Evolutionary conservation across 805 yeast species (phyloP).

Genomic region (Candida broadrunensis): DNA sequence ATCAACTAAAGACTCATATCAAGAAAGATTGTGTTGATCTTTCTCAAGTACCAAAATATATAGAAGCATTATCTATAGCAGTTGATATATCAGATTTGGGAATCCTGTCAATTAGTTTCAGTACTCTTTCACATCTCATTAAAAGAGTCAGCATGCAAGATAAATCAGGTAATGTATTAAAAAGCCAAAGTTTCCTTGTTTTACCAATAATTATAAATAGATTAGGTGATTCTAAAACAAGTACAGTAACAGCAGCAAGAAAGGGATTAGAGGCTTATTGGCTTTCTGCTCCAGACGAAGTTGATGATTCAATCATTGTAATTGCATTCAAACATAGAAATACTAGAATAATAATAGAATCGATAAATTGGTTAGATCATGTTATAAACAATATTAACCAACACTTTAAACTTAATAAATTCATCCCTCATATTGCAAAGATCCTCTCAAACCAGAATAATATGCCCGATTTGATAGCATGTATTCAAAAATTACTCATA

Average conservation of each 20-base stretch:
- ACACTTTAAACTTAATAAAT: constrained; percentile 26
- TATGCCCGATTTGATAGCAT: constrained; percentile 10
- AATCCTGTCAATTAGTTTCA: constrained; percentile 43
- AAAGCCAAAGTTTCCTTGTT: constrained; percentile 40
- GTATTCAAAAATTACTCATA: constrained; percentile 18
- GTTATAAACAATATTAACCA: constrained; percentile 33
- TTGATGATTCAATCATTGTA: constrained; percentile 44
- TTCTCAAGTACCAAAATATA: constrained; percentile 46
- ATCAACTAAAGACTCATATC: constrained; percentile 49
- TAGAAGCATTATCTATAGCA: constrained; percentile 48
- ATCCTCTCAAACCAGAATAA: constrained; percentile 10
- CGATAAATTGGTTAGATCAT: constrained; percentile 43
- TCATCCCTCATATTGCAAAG: constrained; percentile 21
- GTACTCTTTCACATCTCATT: constrained; percentile 53
- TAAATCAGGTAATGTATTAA: constrained; percentile 33
- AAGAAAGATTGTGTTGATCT: constrained; percentile 54
- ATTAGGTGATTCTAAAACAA: constrained; percentile 39
- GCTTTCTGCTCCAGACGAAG: constrained; percentile 48
- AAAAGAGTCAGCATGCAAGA: constrained; percentile 61
- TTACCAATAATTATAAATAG: constrained; percentile 51
- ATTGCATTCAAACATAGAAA: constrained; percentile 41
- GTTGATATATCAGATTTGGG: constrained; percentile 35
- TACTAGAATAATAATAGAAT: constrained; percentile 37
- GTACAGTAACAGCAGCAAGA: constrained; percentile 42
- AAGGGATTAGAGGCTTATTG: constrained; percentile 54